Base-by-base conservation (phyloP, 208 protist genomes). In the Wallacemonas sp. region DNA sequence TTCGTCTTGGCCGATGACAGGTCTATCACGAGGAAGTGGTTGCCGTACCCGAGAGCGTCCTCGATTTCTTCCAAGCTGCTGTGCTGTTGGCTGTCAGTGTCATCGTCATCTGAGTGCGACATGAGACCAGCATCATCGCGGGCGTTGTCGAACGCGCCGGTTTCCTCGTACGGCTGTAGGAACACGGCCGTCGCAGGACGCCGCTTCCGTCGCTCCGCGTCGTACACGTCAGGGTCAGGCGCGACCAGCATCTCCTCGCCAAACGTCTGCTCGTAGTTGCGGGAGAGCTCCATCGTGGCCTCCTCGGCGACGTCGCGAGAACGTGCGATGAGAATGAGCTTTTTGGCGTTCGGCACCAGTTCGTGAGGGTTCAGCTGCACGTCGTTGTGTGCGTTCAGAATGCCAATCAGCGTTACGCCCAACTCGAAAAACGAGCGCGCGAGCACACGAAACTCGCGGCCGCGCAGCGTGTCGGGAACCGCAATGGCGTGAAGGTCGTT, bases 1-100 rank as follows among this genome's bases (percentile, higher is more conserved):
- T 76, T 85, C 1, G 68, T 73, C 59, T 91, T 91, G 17, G 84
- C 84, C 13, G 84, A 74, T 3, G 84, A 78, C 12, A 93, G 69
- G 66, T 93, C 87, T 44, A 93, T 85, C 21, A 93, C 45, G 41
- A 93, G 62, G 66, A 93, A 89, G 62, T 91, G 84, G 61, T 84
- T 88, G 27, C 81, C 76, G 41, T 82, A 83, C 61, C 89, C 84
- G 33, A 89, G 71, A 5, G 87, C 84, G 70, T 93, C 78, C 24
- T 63, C 48, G 19, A 93, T 63, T 39, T 66, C 44, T 36, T 79
- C 58, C 15, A 93, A 59, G 26, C 50, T 44, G 26, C 39, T 12
- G 45, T 78, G 66, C 21, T 61, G 57, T 19, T 66, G 53, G 41
- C 39, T 62, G 29, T 68, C 57, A 9, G 33, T 48, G 60, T 64